These are phyloP conservation scores for Dryadomyces quercivorus DNA, from an alignment of 2,329 filamentous ascomycete genomes.

Conservation along the genomic window DNA sequence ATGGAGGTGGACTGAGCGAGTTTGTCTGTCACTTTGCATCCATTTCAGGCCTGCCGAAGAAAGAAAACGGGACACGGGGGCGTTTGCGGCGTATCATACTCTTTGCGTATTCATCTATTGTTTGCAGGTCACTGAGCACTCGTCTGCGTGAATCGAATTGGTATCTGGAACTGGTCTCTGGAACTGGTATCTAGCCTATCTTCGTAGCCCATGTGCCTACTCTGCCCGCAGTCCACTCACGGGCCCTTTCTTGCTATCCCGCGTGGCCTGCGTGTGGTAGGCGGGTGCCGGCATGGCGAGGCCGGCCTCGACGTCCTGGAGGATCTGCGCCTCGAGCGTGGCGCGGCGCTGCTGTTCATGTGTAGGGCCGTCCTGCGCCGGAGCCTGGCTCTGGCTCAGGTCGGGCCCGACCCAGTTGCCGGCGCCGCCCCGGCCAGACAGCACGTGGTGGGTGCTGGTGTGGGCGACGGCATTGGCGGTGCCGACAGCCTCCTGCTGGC, in stretches of 20 bases:
- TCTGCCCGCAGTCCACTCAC: not conserved
- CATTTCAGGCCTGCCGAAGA: not conserved
- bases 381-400: not conserved
- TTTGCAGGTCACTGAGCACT: too few relatives aligned
- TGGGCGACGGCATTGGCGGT: slow-evolving; percentile 8
- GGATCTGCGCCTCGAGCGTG: slow-evolving; percentile 29
- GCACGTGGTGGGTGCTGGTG: slow-evolving; percentile 16
- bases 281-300: slow-evolving; percentile 33
- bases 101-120: not conserved
- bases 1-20: slow-evolving; percentile 26
- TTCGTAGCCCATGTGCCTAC: too few relatives aligned
- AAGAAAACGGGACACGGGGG: not conserved
- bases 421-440: slow-evolving; percentile 41
- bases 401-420: slow-evolving; percentile 35
- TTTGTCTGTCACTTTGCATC: not conserved
- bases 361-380: slow-evolving; percentile 12
- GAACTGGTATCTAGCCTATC: too few relatives aligned
- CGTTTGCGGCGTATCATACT: not conserved
- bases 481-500: slow-evolving; percentile 20
- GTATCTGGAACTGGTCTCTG: too few relatives aligned
- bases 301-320: slow-evolving; percentile 33
- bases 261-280: slow-evolving; percentile 18
- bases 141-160: not conserved
- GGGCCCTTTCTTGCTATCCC: not conserved
- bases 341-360: slow-evolving; percentile 20